phyloP scores from a whole-genome alignment of 176 grass and related monocot species.

The Aegilops umbellulata region DNA sequence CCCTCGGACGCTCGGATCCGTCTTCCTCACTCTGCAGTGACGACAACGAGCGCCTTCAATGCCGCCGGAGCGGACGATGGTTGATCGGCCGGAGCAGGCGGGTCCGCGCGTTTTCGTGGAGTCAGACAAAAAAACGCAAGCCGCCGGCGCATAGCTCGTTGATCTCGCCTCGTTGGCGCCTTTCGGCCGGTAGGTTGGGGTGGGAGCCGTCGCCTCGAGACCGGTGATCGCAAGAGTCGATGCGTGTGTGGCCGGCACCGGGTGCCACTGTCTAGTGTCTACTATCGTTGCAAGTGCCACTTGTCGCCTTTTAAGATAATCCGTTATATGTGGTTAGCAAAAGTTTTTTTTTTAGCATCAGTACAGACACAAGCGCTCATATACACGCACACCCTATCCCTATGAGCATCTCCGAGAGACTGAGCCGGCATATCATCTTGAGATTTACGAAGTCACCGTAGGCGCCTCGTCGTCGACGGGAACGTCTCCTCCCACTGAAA shows the following conservation, averaged over 20 bases:
- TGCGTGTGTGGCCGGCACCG: neutral
- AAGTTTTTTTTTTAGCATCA: no score
- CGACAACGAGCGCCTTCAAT: neutral
- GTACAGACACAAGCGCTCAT: no score
- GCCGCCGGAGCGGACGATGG: neutral
- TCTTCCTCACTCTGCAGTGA: neutral
- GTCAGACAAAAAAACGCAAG: neutral
- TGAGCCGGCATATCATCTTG: no score
- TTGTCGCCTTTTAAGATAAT: neutral
- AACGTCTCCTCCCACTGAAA: no score
- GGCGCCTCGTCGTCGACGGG: no score
- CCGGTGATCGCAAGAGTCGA: neutral
- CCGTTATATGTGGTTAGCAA: no score
- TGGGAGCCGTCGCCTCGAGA: neutral
- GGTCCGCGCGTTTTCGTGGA: neutral
- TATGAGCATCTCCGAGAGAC: no score
- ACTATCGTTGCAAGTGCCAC: neutral
- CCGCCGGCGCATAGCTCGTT: neutral
- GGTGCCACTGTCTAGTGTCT: neutral
- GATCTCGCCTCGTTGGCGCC: neutral
- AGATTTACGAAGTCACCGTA: no score
- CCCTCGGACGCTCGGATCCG: neutral
- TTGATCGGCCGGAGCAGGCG: neutral
- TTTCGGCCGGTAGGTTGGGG: neutral
- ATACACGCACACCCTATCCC: no score